A percentile compares a stretch with the other conserved stretches of the same genome.
phyloP scores from a whole-genome alignment of 108 stramenopile species.

The Nitzschia sp. region DNA sequence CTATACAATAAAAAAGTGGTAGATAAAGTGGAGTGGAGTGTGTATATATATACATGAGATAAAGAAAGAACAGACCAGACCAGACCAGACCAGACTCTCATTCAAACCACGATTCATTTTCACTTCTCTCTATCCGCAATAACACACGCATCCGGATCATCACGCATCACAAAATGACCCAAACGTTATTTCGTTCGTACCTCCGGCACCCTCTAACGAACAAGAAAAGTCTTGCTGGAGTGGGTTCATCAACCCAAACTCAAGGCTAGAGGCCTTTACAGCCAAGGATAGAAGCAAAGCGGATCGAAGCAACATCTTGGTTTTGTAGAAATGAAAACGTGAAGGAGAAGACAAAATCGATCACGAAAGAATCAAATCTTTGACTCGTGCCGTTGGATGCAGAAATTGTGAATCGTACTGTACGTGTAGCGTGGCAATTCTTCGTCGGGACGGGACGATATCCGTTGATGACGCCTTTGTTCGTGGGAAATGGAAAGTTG shows the following conservation, averaged over 20 bases:
- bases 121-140: no score
- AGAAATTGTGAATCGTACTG: neutral
- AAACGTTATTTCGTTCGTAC: neutral
- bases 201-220: slow-evolving; percentile 7
- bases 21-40: neutral
- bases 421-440: no score
- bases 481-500: neutral
- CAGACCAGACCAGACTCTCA: neutral
- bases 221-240: slow-evolving; percentile 9
- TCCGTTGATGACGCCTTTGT: no score
- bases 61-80: neutral
- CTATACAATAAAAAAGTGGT: neutral
- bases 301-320: neutral
- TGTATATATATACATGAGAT: neutral
- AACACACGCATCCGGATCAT: no score
- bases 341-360: no score
- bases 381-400: neutral
- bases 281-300: neutral
- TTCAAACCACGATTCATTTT: neutral
- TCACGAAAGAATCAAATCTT: neutral
- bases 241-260: neutral
- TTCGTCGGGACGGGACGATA: no score
- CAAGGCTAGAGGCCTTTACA: neutral
- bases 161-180: no score
- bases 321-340: no score